Base-by-base conservation (phyloP, 306 rosid genomes). In the Arachis hypogaea region DNA sequence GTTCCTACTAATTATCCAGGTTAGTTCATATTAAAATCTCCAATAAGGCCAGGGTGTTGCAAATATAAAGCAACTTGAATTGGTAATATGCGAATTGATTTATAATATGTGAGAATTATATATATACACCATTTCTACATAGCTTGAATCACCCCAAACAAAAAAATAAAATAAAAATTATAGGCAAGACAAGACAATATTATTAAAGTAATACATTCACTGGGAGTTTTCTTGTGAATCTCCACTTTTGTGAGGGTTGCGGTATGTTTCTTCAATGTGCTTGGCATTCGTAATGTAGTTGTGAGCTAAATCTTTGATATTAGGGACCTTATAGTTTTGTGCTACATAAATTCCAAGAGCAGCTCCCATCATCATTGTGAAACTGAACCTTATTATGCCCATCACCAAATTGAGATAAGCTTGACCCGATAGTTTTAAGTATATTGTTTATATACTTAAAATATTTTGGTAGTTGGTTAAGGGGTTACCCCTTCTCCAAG, bases 321-420 rank as follows among this genome's bases (percentile, higher is more conserved):
- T 80, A 59, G 81, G 87, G n/a, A 83, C n/a, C 3, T 63, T 40
- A 72, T 79, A 83, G 46, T 83, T 80, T 72, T 83, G 87, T 16
- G 80, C 80, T 3, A 59, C 42, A 10, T 76, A 83, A 7, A 75
- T 75, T 36, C 84, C 84, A 12, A 60, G 51, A 4, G 69, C 38
- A 33, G 80, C 47, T 4, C 82, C 82, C 8, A 77, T 2, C 77
- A 68, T 42, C 71, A 80, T 56, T 56, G 66, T 41, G 18, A 77
- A 72, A 8, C 69, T 38, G 64, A 42, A 52, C 66, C 82, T 69
- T 52, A 72, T 62, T 1, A 83, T 7, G 4, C 84, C 84, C 84
- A 79, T 79, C 9, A 6, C 64, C 7, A 36, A 30, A 59, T 18
- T 18, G 18, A 18, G 18, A 18, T 18, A 18, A 18, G 18, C 18